These are phyloP conservation scores for Ogataea naganishii DNA, from an alignment of 805 yeast genomes.

Conservation along the genomic window DNA sequence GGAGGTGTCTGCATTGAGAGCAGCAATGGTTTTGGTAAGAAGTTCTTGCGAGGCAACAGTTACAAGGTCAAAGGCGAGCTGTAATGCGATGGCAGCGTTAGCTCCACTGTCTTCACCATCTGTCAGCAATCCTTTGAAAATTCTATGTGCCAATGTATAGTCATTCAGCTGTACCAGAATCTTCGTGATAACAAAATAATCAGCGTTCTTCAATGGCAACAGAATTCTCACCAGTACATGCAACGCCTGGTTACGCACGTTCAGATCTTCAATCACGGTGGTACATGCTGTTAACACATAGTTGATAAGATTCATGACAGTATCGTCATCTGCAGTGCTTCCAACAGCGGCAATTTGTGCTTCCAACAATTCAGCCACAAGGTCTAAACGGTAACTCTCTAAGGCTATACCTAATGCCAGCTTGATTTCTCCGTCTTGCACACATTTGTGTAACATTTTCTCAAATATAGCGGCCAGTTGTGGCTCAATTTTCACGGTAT, in stretches of 20 bases:
- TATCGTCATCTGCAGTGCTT: conserved; percentile 36
- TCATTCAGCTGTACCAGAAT: conserved; percentile 86
- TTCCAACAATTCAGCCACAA: conserved; percentile 52
- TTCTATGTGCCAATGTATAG: conserved; percentile 52
- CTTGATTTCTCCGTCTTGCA: conserved; percentile 58
- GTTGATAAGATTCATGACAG: conserved; percentile 46
- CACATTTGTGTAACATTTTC: conserved; percentile 78
- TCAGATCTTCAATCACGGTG: conserved; percentile 53
- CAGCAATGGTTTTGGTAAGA: conserved; percentile 45
- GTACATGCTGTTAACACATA: conserved; percentile 73
- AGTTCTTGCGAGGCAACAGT: conserved; percentile 87
- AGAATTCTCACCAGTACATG: conserved; percentile 53
- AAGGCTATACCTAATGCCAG: conserved; percentile 86
- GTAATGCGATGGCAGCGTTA: conserved; percentile 62
- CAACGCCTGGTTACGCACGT: conserved; percentile 60
- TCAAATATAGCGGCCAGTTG: conserved; percentile 69
- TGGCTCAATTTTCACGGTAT: conserved; percentile 36
- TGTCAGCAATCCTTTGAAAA: conserved; percentile 53
- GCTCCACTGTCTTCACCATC: conserved; percentile 28
- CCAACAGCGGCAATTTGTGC: conserved; percentile 19
- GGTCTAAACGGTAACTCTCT: conserved; percentile 81
- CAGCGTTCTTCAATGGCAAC: conserved; percentile 53
- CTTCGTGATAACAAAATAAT: conserved; percentile 76
- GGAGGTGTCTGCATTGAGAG: conserved; percentile 22
- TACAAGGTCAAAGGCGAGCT: conserved; percentile 92